Conservation (phyloP, 768 basidiomycete genomes). For the Pleurotus salmoneostramineus region DNA sequence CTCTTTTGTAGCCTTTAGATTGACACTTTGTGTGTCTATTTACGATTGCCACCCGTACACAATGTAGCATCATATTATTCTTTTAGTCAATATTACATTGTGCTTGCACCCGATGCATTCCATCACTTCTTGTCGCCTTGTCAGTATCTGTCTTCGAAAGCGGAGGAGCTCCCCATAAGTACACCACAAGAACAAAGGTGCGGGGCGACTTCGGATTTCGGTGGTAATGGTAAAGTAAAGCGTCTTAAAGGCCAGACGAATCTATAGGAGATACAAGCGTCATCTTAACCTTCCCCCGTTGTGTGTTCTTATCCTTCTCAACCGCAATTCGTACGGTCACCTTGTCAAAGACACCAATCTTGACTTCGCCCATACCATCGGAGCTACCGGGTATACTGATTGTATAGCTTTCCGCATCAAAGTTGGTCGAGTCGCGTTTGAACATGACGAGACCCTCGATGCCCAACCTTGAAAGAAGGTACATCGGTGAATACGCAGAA, state of each 20-base stretch:
- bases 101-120: neutral
- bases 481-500: neutral
- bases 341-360: constrained; percentile 90
- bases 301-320: constrained; percentile 93
- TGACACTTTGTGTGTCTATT: neutral
- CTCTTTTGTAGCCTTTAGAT: neutral
- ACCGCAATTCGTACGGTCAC: constrained; percentile 87
- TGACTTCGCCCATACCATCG: constrained; percentile 33
- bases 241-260: constrained; percentile 19
- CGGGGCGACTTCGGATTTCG: neutral
- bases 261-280: constrained; percentile 66
- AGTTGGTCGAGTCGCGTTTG: constrained; percentile 76
- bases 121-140: neutral
- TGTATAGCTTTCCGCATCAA: constrained; percentile 89
- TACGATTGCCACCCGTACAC: neutral
- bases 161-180: too few species aligned
- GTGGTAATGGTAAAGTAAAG: neutral
- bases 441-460: constrained; percentile 94
- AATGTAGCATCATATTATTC: neutral
- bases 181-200: too few species aligned
- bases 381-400: constrained; percentile 58
- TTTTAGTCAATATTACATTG: neutral
- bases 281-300: constrained; percentile 88
- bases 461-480: constrained; percentile 60
- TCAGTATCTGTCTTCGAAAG: neutral